Conservation (phyloP, 2,329 filamentous ascomycete genomes). For the Stagonosporopsis chrysanthemi region DNA sequence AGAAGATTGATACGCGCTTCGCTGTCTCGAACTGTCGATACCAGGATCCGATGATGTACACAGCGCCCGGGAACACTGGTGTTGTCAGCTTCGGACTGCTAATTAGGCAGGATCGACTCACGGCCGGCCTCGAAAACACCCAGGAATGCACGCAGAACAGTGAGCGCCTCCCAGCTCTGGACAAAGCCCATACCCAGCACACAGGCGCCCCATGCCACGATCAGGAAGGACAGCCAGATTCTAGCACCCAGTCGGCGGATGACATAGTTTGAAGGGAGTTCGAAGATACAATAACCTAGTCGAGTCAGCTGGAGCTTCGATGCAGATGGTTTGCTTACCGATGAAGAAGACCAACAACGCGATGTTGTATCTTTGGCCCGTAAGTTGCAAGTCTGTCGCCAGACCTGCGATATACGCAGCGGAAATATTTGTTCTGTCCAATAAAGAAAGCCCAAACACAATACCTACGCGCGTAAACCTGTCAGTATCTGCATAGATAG, state of each 20-base stretch:
- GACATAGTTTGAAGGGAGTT: conserved; percentile 42
- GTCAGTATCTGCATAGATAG: background rate
- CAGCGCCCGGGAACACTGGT: conserved; percentile 33
- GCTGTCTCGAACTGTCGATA: conserved; percentile 39
- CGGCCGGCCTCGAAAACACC: conserved; percentile 37
- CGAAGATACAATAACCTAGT: conserved; percentile 40
- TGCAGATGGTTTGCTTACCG: background rate
- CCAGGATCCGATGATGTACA: conserved; percentile 39
- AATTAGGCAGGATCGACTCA: conserved; percentile 5
- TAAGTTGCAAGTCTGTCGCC: conserved; percentile 21
- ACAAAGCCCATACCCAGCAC: conserved; percentile 40
- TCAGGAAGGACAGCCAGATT: conserved; percentile 41
- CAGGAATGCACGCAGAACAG: conserved; percentile 29
- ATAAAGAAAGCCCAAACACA: conserved; percentile 39
- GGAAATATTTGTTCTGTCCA: conserved; percentile 35
- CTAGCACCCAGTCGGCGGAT: conserved; percentile 43
- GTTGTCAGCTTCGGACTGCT: background rate
- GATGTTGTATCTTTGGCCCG: conserved; percentile 38
- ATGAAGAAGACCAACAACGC: conserved; percentile 45
- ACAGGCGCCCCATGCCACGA: conserved; percentile 34
- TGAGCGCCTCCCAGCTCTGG: conserved; percentile 28
- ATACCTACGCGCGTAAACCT: conserved; percentile 14
- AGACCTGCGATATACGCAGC: conserved; percentile 36
- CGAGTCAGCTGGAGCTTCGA: background rate
- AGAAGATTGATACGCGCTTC: conserved; percentile 36